Evolutionary conservation across 2,329 filamentous ascomycete genomes (phyloP).

Genomic region (Nemania abortiva): DNA sequence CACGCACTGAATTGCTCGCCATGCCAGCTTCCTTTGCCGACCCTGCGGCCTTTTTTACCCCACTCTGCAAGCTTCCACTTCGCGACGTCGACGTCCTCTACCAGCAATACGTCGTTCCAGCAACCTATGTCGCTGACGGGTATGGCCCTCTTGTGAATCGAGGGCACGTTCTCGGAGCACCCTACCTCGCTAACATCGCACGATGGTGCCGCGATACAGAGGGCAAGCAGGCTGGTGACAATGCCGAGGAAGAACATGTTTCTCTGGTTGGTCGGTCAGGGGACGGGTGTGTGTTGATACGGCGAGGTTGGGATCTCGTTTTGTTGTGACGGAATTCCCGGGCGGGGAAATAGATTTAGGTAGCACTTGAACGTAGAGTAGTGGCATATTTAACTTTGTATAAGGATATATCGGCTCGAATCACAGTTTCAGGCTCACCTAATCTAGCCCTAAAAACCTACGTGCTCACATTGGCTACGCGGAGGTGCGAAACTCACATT

Average conservation of each 20-base stretch:
- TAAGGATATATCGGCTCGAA: no score
- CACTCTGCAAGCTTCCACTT: not conserved
- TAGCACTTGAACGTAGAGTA: not conserved
- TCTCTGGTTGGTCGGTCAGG: not conserved
- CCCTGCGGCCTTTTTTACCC: not conserved
- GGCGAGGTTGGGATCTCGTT: no score
- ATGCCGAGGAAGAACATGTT: not conserved
- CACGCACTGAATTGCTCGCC: constrained; percentile 7
- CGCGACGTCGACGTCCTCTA: not conserved
- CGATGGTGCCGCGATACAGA: not conserved
- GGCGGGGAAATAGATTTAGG: not conserved
- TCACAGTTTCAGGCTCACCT: no score
- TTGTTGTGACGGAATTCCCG: no score
- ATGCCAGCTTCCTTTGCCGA: not conserved
- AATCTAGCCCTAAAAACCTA: no score
- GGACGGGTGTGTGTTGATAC: no score
- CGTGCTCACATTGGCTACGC: no score
- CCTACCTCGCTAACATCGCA: not conserved
- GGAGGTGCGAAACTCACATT: no score
- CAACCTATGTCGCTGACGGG: constrained; percentile 18
- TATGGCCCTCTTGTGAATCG: not conserved
- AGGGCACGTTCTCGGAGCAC: not conserved
- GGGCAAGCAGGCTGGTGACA: not conserved
- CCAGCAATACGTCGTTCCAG: not conserved
- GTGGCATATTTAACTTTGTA: no score